These are phyloP conservation scores for Chrysosporium queenslandicum DNA, from an alignment of 2,329 filamentous ascomycete species.

Conservation along the genomic window DNA sequence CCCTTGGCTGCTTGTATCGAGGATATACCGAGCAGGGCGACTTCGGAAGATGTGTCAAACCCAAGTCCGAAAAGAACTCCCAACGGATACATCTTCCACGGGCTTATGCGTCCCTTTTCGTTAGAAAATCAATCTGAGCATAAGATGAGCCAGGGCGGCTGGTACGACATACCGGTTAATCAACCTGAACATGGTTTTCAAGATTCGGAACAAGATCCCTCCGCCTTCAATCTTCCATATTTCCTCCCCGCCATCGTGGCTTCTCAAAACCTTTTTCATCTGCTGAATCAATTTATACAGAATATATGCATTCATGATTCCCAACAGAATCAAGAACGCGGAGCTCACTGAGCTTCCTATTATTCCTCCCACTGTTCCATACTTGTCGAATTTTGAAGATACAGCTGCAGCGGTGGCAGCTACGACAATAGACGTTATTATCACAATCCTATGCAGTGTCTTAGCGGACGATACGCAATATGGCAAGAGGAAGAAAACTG, in stretches of 20 bases:
- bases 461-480: background rate
- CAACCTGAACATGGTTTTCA: constrained; percentile 67
- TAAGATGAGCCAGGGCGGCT: background rate
- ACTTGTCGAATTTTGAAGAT: constrained; percentile 67
- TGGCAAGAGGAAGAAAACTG: background rate
- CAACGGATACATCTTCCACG: constrained; percentile 92
- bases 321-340: constrained; percentile 69
- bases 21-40: constrained; percentile 81
- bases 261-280: constrained; percentile 51
- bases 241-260: constrained; percentile 39
- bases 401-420: constrained; percentile 82
- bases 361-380: constrained; percentile 71
- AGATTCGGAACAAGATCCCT: constrained; percentile 61
- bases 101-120: constrained; percentile 22
- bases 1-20: constrained; percentile 77
- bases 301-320: constrained; percentile 76
- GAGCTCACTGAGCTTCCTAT: constrained; percentile 83
- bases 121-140: background rate
- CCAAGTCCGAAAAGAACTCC: constrained; percentile 84
- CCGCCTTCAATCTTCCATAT: constrained; percentile 63
- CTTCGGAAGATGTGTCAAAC: constrained; percentile 91
- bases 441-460: constrained; percentile 51
- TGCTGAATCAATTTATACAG: constrained; percentile 64
- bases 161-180: constrained; percentile 41
- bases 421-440: constrained; percentile 82